phyloP scores from a whole-genome alignment of 306 rosid genomes.

The Ormosia semicastrata region DNA sequence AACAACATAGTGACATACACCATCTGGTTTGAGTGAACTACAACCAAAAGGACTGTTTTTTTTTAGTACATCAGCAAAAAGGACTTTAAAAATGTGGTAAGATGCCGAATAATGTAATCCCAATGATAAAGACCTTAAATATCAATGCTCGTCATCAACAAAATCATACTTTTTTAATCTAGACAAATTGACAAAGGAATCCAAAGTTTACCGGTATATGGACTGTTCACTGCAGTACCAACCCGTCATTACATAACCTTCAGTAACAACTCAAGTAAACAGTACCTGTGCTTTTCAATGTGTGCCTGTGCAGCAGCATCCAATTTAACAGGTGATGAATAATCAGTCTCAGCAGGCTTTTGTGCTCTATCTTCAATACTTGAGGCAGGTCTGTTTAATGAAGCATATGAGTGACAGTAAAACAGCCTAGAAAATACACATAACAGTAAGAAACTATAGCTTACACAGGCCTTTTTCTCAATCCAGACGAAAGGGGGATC shows the following conservation, averaged over 20 bases:
- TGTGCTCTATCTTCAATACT: slow-evolving; percentile 47
- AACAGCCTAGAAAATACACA: slow-evolving; percentile 24
- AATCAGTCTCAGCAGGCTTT: slow-evolving; percentile 44
- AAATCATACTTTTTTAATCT: not conserved
- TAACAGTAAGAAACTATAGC: slow-evolving; percentile 18
- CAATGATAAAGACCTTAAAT: not conserved
- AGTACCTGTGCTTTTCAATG: slow-evolving; percentile 81
- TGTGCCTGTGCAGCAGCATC: slow-evolving; percentile 72
- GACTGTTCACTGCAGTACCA: not conserved
- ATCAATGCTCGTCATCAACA: not conserved
- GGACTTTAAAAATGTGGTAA: not conserved
- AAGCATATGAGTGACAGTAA: slow-evolving; percentile 23
- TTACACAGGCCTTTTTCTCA: slow-evolving; percentile 80
- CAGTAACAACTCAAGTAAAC: not conserved
- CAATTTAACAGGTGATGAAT: slow-evolving; percentile 58
- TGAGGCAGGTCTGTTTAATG: slow-evolving; percentile 53
- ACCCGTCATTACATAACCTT: slow-evolving; percentile 10
- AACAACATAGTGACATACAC: not conserved
- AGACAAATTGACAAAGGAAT: not conserved
- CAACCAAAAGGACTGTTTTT: not conserved
- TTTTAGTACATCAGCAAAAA: not conserved
- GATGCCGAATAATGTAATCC: not conserved
- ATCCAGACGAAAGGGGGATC: slow-evolving; percentile 54
- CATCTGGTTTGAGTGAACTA: not conserved
- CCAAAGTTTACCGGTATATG: not conserved